Evolutionary conservation across 768 basidiomycete species (phyloP).

Genomic region (Suillus tomentosus): DNA sequence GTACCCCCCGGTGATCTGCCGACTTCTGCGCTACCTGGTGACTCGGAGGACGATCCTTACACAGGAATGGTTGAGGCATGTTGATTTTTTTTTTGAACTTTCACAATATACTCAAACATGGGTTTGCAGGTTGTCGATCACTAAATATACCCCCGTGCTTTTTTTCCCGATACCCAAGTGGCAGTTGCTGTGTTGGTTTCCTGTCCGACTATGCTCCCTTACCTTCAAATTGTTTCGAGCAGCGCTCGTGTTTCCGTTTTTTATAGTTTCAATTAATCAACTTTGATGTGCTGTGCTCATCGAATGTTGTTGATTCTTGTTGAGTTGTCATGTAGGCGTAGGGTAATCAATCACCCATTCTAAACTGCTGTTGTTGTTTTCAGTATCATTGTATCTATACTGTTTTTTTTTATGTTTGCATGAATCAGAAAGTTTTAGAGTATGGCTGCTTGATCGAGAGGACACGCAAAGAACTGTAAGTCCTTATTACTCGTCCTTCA

Average conservation of each 20-base stretch:
- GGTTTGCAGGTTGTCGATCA: background rate
- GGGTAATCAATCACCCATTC: constrained; percentile 9
- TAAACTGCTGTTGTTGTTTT: background rate
- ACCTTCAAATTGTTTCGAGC: constrained; percentile 20
- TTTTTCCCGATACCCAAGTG: background rate
- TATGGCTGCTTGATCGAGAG: background rate
- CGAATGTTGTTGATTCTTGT: constrained; percentile 10
- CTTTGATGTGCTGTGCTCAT: constrained; percentile 23
- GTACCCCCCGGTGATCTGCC: background rate
- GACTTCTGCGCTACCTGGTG: constrained; percentile 10
- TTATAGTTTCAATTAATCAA: constrained; percentile 4
- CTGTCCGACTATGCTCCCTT: constrained; percentile 2
- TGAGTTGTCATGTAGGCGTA: background rate
- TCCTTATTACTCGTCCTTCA: background rate
- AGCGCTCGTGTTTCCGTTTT: constrained; percentile 14
- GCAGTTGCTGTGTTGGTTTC: constrained; percentile 2
- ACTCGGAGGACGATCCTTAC: constrained; percentile 9
- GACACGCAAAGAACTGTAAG: background rate
- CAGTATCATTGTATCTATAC: constrained; percentile 20
- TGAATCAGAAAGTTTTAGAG: constrained; percentile 5
- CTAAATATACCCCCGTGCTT: constrained; percentile 3
- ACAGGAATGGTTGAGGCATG: constrained; percentile 17
- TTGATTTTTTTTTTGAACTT: background rate
- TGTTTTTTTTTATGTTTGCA: constrained; percentile 9
- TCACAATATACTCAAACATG: background rate